Percentiles rank a stretch among this genome's conserved stretches.
Evolutionary conservation across 2,329 filamentous ascomycete genomes (phyloP).

Genomic region (Akanthomyces dipterigenus): DNA sequence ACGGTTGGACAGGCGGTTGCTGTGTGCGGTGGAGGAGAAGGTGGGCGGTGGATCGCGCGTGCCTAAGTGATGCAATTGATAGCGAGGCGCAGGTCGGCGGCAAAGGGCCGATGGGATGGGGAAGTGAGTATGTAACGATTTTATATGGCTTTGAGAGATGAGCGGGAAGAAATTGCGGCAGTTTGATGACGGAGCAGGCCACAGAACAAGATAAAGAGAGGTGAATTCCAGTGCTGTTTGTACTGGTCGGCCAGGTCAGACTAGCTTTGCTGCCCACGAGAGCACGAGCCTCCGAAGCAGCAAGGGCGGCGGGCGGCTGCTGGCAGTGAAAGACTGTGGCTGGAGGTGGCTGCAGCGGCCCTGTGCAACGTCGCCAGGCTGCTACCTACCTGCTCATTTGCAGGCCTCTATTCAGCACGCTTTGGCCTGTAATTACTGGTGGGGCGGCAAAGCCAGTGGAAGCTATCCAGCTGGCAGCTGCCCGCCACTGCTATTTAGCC

Average conservation of each 20-base stretch:
- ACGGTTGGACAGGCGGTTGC: slow-evolving; percentile 8
- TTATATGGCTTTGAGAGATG: not conserved
- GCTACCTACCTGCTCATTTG: too few relatives aligned
- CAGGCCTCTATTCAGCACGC: not conserved
- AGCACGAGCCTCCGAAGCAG: slow-evolving; percentile 11
- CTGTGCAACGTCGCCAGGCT: not conserved
- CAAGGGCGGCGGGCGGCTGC: slow-evolving; percentile 2
- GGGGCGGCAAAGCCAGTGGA: not conserved
- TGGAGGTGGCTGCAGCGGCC: not conserved
- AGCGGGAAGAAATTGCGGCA: not conserved
- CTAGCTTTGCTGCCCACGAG: slow-evolving; percentile 7
- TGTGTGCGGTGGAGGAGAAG: slow-evolving; percentile 13
- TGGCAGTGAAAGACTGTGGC: not conserved
- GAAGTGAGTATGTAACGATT: not conserved
- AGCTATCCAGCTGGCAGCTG: too few relatives aligned
- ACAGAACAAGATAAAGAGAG: not conserved
- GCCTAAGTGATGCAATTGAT: slow-evolving; percentile 23
- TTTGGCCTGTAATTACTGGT: not conserved
- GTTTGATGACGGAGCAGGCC: not conserved
- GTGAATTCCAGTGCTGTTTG: slow-evolving; percentile 6
- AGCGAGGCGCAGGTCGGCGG: not conserved
- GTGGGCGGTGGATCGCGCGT: slow-evolving; percentile 23
- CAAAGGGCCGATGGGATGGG: not conserved
- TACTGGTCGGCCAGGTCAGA: not conserved
- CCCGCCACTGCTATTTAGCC: not conserved